phyloP scores from a whole-genome alignment of 768 basidiomycete genomes.

The Paxillus ammoniavirescens region DNA sequence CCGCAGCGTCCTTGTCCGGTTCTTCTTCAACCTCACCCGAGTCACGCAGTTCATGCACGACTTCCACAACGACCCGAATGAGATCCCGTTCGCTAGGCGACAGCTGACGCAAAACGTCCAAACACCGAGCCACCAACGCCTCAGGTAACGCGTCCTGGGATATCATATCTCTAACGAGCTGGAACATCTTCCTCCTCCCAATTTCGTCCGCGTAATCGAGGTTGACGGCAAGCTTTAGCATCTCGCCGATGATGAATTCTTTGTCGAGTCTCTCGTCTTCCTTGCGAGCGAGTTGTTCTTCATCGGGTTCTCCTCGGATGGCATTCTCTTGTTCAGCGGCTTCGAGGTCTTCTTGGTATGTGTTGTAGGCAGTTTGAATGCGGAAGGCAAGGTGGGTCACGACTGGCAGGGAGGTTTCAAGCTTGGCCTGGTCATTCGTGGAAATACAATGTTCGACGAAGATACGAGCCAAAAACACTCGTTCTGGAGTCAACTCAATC shows the following conservation, averaged over 20 bases:
- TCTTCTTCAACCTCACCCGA: constrained; percentile 42
- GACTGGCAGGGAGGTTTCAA: constrained; percentile 77
- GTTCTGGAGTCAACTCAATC: constrained; percentile 66
- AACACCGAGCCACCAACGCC: constrained; percentile 63
- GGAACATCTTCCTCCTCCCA: constrained; percentile 84
- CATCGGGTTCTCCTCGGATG: constrained; percentile 30
- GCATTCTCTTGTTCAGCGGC: constrained; percentile 38
- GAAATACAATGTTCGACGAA: constrained; percentile 76
- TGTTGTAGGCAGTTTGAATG: constrained; percentile 71
- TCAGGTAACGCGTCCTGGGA: constrained; percentile 69
- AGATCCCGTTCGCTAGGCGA: constrained; percentile 78
- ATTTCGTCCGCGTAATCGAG: constrained; percentile 93
- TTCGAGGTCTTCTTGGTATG: constrained; percentile 44
- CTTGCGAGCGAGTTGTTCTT: constrained; percentile 35
- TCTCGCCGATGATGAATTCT: constrained; percentile 75
- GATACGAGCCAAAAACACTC: constrained; percentile 77
- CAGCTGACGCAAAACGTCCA: constrained; percentile 78
- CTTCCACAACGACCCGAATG: constrained; percentile 85
- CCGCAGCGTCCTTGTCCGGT: constrained; percentile 27
- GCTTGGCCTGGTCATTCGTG: constrained; percentile 55
- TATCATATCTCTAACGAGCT: constrained; percentile 84
- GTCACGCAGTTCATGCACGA: constrained; percentile 73
- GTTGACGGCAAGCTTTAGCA: constrained; percentile 74
- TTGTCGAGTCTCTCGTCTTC: constrained; percentile 51
- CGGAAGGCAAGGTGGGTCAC: constrained; percentile 79